A percentile compares a stretch with the other conserved stretches of the same genome.
phyloP scores from a whole-genome alignment of 306 rosid species.

The Fragaria ananassa region DNA sequence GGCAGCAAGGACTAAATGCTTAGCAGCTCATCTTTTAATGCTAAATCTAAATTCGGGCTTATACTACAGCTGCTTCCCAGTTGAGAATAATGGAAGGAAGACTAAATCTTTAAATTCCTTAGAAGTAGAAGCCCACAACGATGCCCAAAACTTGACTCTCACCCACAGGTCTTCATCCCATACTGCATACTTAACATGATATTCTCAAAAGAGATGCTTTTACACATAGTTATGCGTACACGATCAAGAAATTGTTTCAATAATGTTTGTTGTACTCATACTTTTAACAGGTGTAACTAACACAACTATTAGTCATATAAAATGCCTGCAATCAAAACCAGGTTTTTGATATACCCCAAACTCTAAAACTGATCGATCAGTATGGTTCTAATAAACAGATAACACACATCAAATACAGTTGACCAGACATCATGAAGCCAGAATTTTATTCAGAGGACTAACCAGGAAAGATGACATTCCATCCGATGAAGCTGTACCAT shows the following conservation, averaged over 20 bases:
- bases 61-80: too few relatives aligned
- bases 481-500: conserved; percentile 88
- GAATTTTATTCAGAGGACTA: conserved; percentile 38
- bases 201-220: not conserved
- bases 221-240: not conserved
- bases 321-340: not conserved
- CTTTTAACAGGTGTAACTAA: not conserved
- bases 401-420: not conserved
- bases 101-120: too few relatives aligned
- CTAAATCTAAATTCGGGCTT: too few relatives aligned
- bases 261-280: not conserved
- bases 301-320: not conserved
- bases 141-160: too few relatives aligned
- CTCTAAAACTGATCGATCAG: not conserved
- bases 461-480: conserved; percentile 98
- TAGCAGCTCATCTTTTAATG: too few relatives aligned
- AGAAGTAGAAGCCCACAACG: too few relatives aligned
- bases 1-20: too few relatives aligned
- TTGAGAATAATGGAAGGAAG: too few relatives aligned
- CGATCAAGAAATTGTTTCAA: not conserved
- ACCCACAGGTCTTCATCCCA: not conserved
- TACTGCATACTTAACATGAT: not conserved
- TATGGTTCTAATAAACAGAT: not conserved
- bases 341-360: not conserved
- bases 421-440: conserved; percentile 16